Base-by-base conservation (phyloP, 352 stramenopile species). In the Discostella stelligera region DNA sequence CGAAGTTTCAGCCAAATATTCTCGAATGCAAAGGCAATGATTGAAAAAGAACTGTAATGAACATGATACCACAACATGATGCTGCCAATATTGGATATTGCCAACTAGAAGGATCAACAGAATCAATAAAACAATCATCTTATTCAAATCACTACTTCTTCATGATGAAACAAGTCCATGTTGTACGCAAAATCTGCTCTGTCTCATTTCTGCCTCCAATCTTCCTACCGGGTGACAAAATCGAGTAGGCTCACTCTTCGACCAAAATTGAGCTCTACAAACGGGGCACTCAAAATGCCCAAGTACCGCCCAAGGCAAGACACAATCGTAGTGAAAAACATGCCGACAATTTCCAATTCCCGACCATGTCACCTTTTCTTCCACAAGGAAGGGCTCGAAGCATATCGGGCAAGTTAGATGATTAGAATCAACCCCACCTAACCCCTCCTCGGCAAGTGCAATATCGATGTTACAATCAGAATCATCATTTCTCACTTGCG, bases 1-100 rank as follows among this genome's bases (percentile, higher is more conserved):
- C 70, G 50, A 66, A 50, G 41, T 65, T 77, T 64, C 64, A 82
- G 71, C 23, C 48, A 58, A 68, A 74, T 79, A 46, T 44, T 63
- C 49, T 30, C 66, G 50, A 64, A 60, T 66, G 66, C 72, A 46
- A 70, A 79, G 49, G 44, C 50, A 14, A 49, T 82, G 18, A 49
- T 77, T 16, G 61, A 74, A 61, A 63, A 73, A 13, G 74, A 77
- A 46, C 41, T 23, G 32, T 9, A 25, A 13, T 55, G 71, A 53
- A 53, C 32, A 48, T 60, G 7, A 44, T 14, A 13, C 7, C 0
- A 44, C 7, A 41, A 41, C 32, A 58, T 3, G 14, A 61, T 46
- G 53, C n/a, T 61, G 53, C 27, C 25, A 16, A 61, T 27, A 61
- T 61, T 61, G 53, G 39, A 61, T 61, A 27, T 61, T 46, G 21